A percentile compares a stretch with the other conserved stretches of the same genome.
Evolutionary conservation across 345 rosid species (phyloP).

Genomic region (Salix caprea): DNA sequence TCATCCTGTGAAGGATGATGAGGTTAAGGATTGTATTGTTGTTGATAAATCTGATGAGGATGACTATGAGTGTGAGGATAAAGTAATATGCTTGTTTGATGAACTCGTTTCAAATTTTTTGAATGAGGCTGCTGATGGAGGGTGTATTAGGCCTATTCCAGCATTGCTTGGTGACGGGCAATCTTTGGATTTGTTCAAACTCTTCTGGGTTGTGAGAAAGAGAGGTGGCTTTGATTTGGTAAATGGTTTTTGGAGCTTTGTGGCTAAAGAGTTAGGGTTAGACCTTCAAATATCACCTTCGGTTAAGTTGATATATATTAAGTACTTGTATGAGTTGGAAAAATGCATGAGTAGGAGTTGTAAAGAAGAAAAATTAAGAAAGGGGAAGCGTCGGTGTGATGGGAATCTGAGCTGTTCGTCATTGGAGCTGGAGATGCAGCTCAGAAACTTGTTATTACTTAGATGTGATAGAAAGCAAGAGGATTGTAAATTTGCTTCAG

Average conservation of each 20-base stretch:
- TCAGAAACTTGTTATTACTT: slow-evolving; percentile 37
- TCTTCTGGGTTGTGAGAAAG: slow-evolving; percentile 53
- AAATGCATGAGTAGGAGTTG: slow-evolving; percentile 34
- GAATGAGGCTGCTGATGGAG: slow-evolving; percentile 37
- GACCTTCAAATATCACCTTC: slow-evolving; percentile 33
- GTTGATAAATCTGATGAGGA: slow-evolving; percentile 7
- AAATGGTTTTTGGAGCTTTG: slow-evolving; percentile 50
- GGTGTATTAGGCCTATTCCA: slow-evolving; percentile 46
- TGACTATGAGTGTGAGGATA: slow-evolving; percentile 29
- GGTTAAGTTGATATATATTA: slow-evolving; percentile 46
- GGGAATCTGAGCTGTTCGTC: slow-evolving; percentile 26
- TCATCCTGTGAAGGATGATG: slow-evolving; percentile 19
- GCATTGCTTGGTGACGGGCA: slow-evolving; percentile 45
- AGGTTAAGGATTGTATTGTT: neutral
- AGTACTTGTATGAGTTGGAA: slow-evolving; percentile 55
- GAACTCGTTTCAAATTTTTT: slow-evolving; percentile 43
- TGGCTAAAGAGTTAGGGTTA: slow-evolving; percentile 48
- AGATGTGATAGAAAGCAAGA: slow-evolving; percentile 17
- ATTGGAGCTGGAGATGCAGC: slow-evolving; percentile 40
- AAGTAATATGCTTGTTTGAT: slow-evolving; percentile 46
- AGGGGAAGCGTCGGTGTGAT: slow-evolving; percentile 17
- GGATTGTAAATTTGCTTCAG: slow-evolving; percentile 19
- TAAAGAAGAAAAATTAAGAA: slow-evolving; percentile 21
- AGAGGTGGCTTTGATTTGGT: slow-evolving; percentile 58
- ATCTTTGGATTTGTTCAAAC: slow-evolving; percentile 54